phyloP scores from a whole-genome alignment of 2,329 filamentous ascomycete species.

The Diaporthe amygdali region DNA sequence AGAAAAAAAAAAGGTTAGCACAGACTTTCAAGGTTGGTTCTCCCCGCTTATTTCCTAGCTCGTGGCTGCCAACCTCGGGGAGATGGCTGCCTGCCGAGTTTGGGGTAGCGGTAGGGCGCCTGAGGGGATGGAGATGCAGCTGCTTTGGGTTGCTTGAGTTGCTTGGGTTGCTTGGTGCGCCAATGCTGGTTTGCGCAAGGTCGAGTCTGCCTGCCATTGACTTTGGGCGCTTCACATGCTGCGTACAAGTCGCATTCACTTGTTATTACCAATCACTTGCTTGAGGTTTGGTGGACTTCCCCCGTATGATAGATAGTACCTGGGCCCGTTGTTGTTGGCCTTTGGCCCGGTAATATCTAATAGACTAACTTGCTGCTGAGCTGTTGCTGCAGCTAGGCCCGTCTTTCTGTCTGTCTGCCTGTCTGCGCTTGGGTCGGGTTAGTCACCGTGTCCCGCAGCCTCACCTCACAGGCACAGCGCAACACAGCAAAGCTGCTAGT shows the following conservation, averaged over 20 bases:
- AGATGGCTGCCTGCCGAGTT: neutral
- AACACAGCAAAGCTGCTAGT: neutral
- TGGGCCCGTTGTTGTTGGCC: neutral
- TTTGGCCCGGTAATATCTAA: neutral
- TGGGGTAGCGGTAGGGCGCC: neutral
- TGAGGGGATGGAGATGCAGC: neutral
- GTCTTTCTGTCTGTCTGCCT: no score
- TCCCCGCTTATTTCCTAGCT: neutral
- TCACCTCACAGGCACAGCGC: neutral
- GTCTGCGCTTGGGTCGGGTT: no score
- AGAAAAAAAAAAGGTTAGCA: no score
- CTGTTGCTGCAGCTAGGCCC: neutral
- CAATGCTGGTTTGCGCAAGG: slow-evolving; percentile 1
- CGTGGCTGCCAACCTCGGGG: neutral
- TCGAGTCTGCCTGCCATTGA: slow-evolving; percentile 14
- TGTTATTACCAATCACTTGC: neutral
- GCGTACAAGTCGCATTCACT: neutral
- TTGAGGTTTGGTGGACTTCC: no score
- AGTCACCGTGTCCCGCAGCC: slow-evolving; percentile 1
- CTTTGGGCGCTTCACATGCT: neutral
- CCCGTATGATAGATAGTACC: neutral
- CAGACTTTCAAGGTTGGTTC: neutral
- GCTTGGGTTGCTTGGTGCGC: neutral
- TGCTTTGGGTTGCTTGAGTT: no score
- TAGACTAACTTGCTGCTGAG: neutral